Percentiles rank a stretch among this genome's conserved stretches.
These are phyloP conservation scores for Globisporangium polare DNA, from an alignment of 352 stramenopile genomes.

Conservation along the genomic window DNA sequence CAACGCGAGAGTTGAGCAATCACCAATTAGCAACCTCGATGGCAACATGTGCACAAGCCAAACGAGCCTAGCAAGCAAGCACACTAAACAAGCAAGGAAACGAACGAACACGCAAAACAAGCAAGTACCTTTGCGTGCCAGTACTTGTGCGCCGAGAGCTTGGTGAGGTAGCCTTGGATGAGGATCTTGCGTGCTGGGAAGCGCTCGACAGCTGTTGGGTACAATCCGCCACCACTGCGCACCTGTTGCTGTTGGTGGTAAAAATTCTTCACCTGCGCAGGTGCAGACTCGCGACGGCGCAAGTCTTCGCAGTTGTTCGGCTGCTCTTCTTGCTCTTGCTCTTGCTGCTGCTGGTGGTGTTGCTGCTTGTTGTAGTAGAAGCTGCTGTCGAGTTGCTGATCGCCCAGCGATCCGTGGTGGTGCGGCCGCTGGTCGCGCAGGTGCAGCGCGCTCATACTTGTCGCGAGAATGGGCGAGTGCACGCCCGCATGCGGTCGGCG, in stretches of 20 bases:
- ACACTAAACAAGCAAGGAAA: not conserved
- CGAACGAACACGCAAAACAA: not conserved
- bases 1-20: not conserved
- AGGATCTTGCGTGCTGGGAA: conserved; percentile 23
- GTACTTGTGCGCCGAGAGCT: conserved; percentile 49
- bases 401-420: not conserved
- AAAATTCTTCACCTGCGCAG: not conserved
- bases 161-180: conserved; percentile 47
- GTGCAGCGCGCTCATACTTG: conserved; percentile 1
- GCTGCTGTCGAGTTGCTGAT: conserved; percentile 1
- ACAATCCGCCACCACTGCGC: conserved; percentile 1
- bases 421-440: not conserved
- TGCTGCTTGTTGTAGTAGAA: conserved; percentile 4
- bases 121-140: conserved; percentile 44
- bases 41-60: not conserved
- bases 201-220: not conserved
- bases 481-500: not conserved
- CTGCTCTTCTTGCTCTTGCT: not conserved
- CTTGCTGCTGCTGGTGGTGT: too few relatives aligned
- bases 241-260: not conserved
- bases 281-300: conserved; percentile 1
- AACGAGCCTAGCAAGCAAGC: not conserved
- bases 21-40: not conserved
- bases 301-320: not conserved
- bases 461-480: conserved; percentile 8